Base-by-base conservation (phyloP, 345 rosid genomes). In the Sonneratia caseolaris region DNA sequence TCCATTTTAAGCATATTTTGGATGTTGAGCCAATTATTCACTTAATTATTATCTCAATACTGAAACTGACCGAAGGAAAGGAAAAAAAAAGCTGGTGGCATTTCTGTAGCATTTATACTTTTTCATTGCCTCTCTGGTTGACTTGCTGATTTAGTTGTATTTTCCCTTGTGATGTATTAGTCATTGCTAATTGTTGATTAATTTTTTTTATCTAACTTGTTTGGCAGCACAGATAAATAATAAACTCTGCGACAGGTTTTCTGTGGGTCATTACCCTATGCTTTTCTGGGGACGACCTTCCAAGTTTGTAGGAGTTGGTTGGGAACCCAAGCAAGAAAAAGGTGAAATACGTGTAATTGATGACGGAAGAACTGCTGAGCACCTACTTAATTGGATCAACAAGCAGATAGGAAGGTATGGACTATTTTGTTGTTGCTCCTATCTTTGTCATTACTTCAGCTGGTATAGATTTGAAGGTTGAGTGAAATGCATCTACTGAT, bases 151-250 rank as follows among this genome's bases (percentile, higher is more conserved):
- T 57, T 57, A 57, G 32, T 57, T 57, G 0, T 8, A 57, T 68
- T 43, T 68, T 68, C 35, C 53, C 37, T 71, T 56, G 7, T 38
- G 6, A 37, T 19, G 18, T 43, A 18, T 71, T 16, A 51, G 35
- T 47, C 51, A 48, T 14, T 35, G 72, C 55, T 64, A 6, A 40
- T 43, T 57, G 24, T 68, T 68, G 24, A 68, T 68, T 68, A 13
- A 42, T 68, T 56, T 68, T 72, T 75, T 61, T 68, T 47, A 40
- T 19, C 32, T 56, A 22, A 11, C 36, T 43, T 83, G 68, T 82
- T 77, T 84, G 98, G 89, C 96, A 89, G 98, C 84, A 78, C 93
- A 96, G 98, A 82, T 83, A 82, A 96, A 96, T 76, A 83, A 51
- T 70, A 82, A 92, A 82, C 94, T 96, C 45, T 96, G 99, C 79